phyloP scores from a whole-genome alignment of 768 basidiomycete species.

The Gautieria morchelliformis region DNA sequence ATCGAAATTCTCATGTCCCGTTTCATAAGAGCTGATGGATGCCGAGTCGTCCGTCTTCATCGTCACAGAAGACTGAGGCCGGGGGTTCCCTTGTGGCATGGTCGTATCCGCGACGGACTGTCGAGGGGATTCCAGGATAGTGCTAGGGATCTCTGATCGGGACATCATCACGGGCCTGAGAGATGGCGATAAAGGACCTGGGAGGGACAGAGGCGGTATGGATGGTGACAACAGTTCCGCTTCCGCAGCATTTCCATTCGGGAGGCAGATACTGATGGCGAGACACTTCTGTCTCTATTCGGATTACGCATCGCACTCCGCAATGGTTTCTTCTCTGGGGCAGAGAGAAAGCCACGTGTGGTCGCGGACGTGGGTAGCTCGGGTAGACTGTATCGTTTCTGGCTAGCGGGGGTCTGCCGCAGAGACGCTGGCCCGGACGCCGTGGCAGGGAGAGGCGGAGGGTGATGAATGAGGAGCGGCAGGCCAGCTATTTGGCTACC shows the following conservation, averaged over 20 bases:
- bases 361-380: background rate
- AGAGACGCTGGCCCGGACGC: background rate
- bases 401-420: background rate
- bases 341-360: background rate
- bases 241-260: background rate
- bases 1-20: slow-evolving; percentile 46
- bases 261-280: background rate
- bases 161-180: background rate
- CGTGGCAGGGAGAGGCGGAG: slow-evolving; percentile 3
- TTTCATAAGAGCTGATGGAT: slow-evolving; percentile 58
- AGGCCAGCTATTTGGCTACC: slow-evolving; percentile 24
- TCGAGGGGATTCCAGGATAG: background rate
- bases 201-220: background rate
- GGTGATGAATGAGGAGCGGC: slow-evolving; percentile 5
- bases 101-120: background rate
- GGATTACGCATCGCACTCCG: slow-evolving; percentile 9
- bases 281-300: background rate
- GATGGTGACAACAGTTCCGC: background rate
- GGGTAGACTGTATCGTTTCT: background rate
- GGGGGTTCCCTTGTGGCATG: background rate
- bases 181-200: background rate
- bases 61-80: background rate
- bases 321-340: slow-evolving; percentile 5
- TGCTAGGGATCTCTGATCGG: background rate
- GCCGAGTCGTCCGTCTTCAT: slow-evolving; percentile 29